Evolutionary conservation across 352 stramenopile genomes (phyloP), one percentile per base, ranked within the genome.

Genomic region (Pythium pyrilobum): DNA sequence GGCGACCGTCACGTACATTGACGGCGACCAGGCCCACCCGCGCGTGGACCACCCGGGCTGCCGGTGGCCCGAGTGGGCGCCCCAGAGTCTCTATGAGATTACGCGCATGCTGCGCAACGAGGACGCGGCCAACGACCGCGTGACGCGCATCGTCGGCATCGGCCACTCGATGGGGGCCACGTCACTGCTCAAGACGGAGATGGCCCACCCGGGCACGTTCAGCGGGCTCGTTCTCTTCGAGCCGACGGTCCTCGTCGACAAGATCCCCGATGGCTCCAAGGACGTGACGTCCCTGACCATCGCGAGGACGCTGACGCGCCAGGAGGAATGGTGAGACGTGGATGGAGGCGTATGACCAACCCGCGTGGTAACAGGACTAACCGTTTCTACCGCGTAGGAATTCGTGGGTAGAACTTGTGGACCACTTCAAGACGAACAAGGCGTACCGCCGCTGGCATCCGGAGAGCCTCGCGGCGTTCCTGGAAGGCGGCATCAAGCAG

Each of bases 21-120:
- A 57, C 27, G 59, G 52, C 6, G 46, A 52, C 23, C 13, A 62
- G 32, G 55, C 11, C 2, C 2, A 7, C 1, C 64, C 61, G 24
- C 56, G 64, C 6, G 67, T 74, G 11, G 44, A 60, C 2, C 70
- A 80, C 31, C 64, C 67, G 12, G 41, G 18, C 1, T 16, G 23
- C 2, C 16, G 55, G 24, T 62, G 41, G 48, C 5, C 50, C 15
- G 38, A 54, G 28, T 64, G 50, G 46, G 40, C 46, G 8, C 55
- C 55, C 13, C 12, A 29, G 0, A 46, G 56, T 28, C 38, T 62
- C 8, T 38, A 32, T 12, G 9, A 56, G 2, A 13, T 43, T 3
- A 39, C 33, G n/a, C 12, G 47, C 25, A 16, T 34, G 11, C 13
- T 62, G 7, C 41, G 40, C 9, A 23, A 29, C 21, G 55, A 62